Evolutionary conservation across 2,329 filamentous ascomycete genomes (phyloP), one percentile per base, ranked within the genome.

Genomic region (Chaetomium sp.): DNA sequence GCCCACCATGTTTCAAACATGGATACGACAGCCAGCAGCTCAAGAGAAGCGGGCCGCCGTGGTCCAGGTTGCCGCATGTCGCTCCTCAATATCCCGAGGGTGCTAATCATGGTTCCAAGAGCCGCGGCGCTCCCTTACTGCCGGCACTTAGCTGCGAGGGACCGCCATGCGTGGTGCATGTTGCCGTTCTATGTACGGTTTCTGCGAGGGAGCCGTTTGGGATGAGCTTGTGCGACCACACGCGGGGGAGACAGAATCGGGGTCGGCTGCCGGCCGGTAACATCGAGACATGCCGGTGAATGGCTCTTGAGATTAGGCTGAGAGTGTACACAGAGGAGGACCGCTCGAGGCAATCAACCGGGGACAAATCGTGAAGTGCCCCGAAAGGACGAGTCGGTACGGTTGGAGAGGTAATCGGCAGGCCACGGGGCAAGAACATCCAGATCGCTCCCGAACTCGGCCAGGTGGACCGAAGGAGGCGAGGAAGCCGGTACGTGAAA

Each of bases 391-490:
- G 45, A 47, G n/a, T 45, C 47, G 47, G 57, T 19, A 29, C 50
- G 38, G 38, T 42, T 42, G 38, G 19, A 42, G 38, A n/a, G 16
- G 38, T 3, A 42, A 7, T 42, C 38, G 16, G 38, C 38, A 42
- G 38, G 38, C 38, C 38, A 42, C 16, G 38, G 38, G 38, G 16
- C 38, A 42, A 42, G 7, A 16, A 42, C 16, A 42, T 42, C 38
- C 16, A 16, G 7, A 42, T 16, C 38, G 38, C 38, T 42, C 38
- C 35, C 49, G 59, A 65, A 19, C 21, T 50, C 49, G 58, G 63
- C 13, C 35, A 56, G 50, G 29, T 55, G 59, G 54, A 50, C 59
- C 54, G 63, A 61, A 62, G 21, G 19, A 19, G 54, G 45, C 42
- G 13, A 54, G 19, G 12, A 38, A 49, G 45, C 60, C 38, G 35